Base-by-base conservation (phyloP, 2,329 filamentous ascomycete genomes). In the Grosmannia serpens region DNA sequence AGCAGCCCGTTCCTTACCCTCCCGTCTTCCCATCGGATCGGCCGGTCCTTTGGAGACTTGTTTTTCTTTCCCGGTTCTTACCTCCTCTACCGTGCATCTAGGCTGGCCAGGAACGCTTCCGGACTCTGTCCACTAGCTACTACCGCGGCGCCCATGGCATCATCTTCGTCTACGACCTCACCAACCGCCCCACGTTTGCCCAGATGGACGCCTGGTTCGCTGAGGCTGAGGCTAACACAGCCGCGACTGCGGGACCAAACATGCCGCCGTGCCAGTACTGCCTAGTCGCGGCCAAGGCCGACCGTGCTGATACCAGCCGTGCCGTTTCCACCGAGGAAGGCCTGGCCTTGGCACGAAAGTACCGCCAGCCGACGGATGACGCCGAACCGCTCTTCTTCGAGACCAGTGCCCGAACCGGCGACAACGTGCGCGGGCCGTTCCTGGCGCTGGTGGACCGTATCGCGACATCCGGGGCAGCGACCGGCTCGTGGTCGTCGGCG, bases 201-300 rank as follows among this genome's bases (percentile, higher is more conserved):
- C 72, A 74, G 54, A 78, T 82, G 76, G 76, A 77, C 52, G 70
- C 71, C 55, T 82, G 79, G 78, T 78, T 79, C 62, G 74, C 77
- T 51, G 78, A 82, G 65, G 79, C 75, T 8, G 74, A 78, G 64
- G 66, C 68, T 15, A 79, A 80, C 64, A 77, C 77, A 3, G 72
- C 55, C 75, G 3, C 71, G 47, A 4, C 11, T 13, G 6, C 56
- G 56, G 72, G 71, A 22, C 11, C 29, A 26, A 15, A 15, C 13
- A 15, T 22, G 17, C 46, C 27, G 2, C 33, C 27, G 27, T 64
- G 61, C 38, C 61, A 62, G 22, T 61, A 61, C 47, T 63, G 61
- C 31, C 52, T 64, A n/a, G 75, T 82, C 27, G 79, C 77, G 6
- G 73, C 73, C 61, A 82, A 82, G 66, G 67, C 77, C 26, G 79